Conservation (phyloP, 2,329 filamentous ascomycete species). For the Talaromyces sp. region DNA sequence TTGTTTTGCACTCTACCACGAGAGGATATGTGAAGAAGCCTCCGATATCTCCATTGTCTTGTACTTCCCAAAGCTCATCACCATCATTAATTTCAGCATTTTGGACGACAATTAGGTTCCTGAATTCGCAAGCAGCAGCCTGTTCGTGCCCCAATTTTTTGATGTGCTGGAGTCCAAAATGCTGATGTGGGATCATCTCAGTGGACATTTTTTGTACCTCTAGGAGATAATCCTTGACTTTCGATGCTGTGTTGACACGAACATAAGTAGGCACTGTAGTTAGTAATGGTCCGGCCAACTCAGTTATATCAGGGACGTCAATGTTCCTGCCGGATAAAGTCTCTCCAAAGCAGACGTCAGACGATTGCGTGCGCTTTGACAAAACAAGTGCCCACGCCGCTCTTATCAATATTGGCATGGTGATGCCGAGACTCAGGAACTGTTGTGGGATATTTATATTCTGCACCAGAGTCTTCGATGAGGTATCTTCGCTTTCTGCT, state of each 20-base stretch:
- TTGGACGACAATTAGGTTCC: conserved; percentile 47
- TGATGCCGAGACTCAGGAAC: conserved; percentile 30
- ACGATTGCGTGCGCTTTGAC: conserved; percentile 17
- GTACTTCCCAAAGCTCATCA: conserved; percentile 29
- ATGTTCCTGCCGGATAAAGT: conserved; percentile 54
- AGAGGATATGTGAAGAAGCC: conserved; percentile 59
- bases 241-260: conserved; percentile 35
- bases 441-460: conserved; percentile 24
- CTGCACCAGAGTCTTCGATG: conserved; percentile 19
- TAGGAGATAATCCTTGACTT: conserved; percentile 51
- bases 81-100: conserved; percentile 26
- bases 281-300: conserved; percentile 34
- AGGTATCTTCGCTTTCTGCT: conserved; percentile 27
- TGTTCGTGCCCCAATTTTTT: conserved; percentile 52
- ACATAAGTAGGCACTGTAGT: conserved; percentile 33
- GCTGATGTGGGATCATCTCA: conserved; percentile 61
- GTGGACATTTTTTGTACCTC: conserved; percentile 56
- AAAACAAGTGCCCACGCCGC: conserved; percentile 31
- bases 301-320: conserved; percentile 46
- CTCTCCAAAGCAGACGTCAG: conserved; percentile 54
- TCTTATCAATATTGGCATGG: conserved; percentile 51
- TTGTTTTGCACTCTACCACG: conserved; percentile 62
- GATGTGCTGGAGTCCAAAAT: conserved; percentile 55
- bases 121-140: conserved; percentile 45
- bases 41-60: conserved; percentile 55